phyloP scores from a whole-genome alignment of 192 early-diverging fungal species.

The Chytriomyces sp. region DNA sequence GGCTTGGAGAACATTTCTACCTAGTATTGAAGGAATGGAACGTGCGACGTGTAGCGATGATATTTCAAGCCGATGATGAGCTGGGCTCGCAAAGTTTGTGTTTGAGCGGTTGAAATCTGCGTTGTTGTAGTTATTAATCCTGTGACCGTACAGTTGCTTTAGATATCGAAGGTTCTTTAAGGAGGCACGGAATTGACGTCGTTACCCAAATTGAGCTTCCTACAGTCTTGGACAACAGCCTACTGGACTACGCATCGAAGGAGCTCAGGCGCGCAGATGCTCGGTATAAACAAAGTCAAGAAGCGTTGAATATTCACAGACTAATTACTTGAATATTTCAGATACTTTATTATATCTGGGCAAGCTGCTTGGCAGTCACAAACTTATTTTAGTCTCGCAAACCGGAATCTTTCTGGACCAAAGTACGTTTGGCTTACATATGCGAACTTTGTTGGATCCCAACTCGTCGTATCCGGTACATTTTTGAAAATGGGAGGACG shows the following conservation, averaged over 20 bases:
- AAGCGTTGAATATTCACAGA: background rate
- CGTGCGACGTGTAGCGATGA: slow-evolving; percentile 13
- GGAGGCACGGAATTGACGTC: background rate
- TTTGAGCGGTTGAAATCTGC: background rate
- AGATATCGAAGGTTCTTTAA: slow-evolving; percentile 8
- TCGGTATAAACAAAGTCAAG: too few species aligned
- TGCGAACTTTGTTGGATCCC: background rate
- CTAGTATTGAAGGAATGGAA: slow-evolving; percentile 16
- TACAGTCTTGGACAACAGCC: background rate
- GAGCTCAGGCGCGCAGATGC: too few species aligned
- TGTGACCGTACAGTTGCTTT: background rate
- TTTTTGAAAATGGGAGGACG: background rate
- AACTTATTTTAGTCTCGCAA: background rate
- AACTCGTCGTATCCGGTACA: background rate
- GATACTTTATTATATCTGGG: background rate
- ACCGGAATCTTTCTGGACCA: background rate
- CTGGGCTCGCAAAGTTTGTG: background rate
- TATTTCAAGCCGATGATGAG: slow-evolving; percentile 24
- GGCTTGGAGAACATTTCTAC: background rate
- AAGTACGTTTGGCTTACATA: slow-evolving; percentile 11
- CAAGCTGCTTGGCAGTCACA: background rate
- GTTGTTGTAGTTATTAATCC: too few species aligned
- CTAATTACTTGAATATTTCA: background rate
- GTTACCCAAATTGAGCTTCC: background rate
- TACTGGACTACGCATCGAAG: too few species aligned